Evolutionary conservation across 495 filamentous ascomycete genomes (phyloP).

Genomic region (Tuber aestivum): DNA sequence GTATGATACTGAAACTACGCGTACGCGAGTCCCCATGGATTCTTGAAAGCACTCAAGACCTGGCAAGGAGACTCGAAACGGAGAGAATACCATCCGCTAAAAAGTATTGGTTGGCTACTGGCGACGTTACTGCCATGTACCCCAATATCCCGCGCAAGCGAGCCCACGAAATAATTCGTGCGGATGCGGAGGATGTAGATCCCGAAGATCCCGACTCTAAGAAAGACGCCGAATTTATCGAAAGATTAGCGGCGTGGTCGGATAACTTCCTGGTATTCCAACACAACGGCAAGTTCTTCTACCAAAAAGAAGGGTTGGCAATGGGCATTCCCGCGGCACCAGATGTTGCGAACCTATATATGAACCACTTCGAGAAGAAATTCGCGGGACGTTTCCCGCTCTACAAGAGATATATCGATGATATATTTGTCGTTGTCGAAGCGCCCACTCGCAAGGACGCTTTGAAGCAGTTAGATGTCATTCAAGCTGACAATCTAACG

Average conservation of each 20-base stretch:
- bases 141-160: background rate
- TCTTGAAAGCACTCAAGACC: too few relatives aligned
- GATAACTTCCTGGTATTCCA: background rate
- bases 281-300: background rate
- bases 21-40: too few relatives aligned
- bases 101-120: too few relatives aligned
- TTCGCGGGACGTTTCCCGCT: too few relatives aligned
- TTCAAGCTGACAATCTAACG: background rate
- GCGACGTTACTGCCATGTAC: too few relatives aligned
- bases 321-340: constrained; percentile 10
- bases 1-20: too few relatives aligned
- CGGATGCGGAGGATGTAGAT: too few relatives aligned
- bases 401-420: background rate
- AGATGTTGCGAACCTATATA: constrained; percentile 7
- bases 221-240: too few relatives aligned
- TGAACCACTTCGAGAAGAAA: too few relatives aligned
- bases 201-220: too few relatives aligned
- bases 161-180: too few relatives aligned
- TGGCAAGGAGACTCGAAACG: background rate
- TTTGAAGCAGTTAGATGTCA: background rate
- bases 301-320: background rate
- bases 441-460: background rate
- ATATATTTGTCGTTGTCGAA: background rate
- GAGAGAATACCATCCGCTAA: too few relatives aligned
- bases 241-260: background rate